Conservation (phyloP, 2,329 filamentous ascomycete species). For the Pyrenophora seminiperda region DNA sequence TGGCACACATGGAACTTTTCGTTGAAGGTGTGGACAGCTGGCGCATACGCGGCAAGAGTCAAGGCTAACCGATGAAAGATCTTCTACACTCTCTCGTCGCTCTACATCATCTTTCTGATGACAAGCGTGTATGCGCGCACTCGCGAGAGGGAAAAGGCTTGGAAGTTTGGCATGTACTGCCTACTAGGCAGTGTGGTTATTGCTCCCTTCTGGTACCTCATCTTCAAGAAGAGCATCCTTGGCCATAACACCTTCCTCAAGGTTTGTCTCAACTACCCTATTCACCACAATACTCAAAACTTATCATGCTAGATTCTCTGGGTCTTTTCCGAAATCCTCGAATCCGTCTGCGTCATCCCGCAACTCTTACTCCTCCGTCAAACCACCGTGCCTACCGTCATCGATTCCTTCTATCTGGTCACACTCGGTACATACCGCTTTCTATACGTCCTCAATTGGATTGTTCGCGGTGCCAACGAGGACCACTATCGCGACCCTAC, state of each 20-base stretch:
- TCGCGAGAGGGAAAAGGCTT: slow-evolving; percentile 88
- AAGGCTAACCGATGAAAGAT: slow-evolving; percentile 52
- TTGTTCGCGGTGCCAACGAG: slow-evolving; percentile 67
- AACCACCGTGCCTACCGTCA: slow-evolving; percentile 93
- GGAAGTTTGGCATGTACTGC: slow-evolving; percentile 80
- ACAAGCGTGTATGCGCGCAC: slow-evolving; percentile 83
- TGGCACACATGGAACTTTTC: slow-evolving; percentile 64
- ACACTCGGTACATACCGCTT: slow-evolving; percentile 85
- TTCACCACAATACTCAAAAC: neutral
- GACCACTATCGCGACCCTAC: slow-evolving; percentile 67
- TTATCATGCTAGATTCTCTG: slow-evolving; percentile 68
- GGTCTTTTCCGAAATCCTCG: slow-evolving; percentile 89
- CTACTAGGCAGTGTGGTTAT: slow-evolving; percentile 68
- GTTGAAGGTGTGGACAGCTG: slow-evolving; percentile 63
- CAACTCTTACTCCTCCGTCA: slow-evolving; percentile 90
- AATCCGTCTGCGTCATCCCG: slow-evolving; percentile 87
- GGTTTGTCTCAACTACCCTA: slow-evolving; percentile 35
- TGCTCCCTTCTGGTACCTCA: slow-evolving; percentile 73
- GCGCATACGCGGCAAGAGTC: neutral
- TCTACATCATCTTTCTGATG: slow-evolving; percentile 89
- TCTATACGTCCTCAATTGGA: slow-evolving; percentile 92
- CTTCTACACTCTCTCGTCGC: slow-evolving; percentile 81
- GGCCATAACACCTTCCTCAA: slow-evolving; percentile 43
- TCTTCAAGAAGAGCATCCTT: slow-evolving; percentile 63
- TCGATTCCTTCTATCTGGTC: slow-evolving; percentile 94